Conservation (phyloP, 1,284 basidiomycete species). For the Sphaerobolus stellatus region DNA sequence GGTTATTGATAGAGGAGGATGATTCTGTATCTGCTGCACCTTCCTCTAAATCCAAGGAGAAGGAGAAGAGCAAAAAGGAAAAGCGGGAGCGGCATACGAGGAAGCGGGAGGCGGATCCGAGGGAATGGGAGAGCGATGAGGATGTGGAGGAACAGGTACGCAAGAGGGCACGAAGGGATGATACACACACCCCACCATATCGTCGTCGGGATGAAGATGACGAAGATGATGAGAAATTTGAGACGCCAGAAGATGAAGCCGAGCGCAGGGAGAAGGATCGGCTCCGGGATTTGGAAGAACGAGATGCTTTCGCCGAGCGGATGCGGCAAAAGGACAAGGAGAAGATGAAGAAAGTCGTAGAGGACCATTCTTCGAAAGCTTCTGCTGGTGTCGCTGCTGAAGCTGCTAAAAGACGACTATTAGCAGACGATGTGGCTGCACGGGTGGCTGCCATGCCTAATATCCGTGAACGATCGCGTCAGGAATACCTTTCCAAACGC, state of each 20-base stretch:
- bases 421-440: conserved; percentile 84
- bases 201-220: conserved; percentile 38
- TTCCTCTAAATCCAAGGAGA: conserved; percentile 38
- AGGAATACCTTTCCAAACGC: conserved; percentile 95
- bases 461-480: conserved; percentile 81
- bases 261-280: conserved; percentile 72
- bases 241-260: conserved; percentile 70
- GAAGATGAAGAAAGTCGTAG: conserved; percentile 87
- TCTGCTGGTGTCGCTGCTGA: conserved; percentile 72
- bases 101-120: conserved; percentile 76
- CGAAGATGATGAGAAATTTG: conserved; percentile 39
- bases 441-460: conserved; percentile 79
- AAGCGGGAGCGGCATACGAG: conserved; percentile 66
- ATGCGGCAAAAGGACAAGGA: conserved; percentile 83
- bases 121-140: conserved; percentile 87
- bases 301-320: conserved; percentile 92
- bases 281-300: conserved; percentile 76
- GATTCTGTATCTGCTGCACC: conserved; percentile 33
- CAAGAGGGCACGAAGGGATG: conserved; percentile 55
- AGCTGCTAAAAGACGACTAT: conserved; percentile 73
- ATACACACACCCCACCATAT: conserved; percentile 30
- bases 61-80: conserved; percentile 50
- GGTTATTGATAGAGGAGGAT: conserved; percentile 78
- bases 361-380: conserved; percentile 82
- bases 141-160: conserved; percentile 69